Conservation (phyloP, 2,329 filamentous ascomycete species). For the Curvularia verruculosa region DNA sequence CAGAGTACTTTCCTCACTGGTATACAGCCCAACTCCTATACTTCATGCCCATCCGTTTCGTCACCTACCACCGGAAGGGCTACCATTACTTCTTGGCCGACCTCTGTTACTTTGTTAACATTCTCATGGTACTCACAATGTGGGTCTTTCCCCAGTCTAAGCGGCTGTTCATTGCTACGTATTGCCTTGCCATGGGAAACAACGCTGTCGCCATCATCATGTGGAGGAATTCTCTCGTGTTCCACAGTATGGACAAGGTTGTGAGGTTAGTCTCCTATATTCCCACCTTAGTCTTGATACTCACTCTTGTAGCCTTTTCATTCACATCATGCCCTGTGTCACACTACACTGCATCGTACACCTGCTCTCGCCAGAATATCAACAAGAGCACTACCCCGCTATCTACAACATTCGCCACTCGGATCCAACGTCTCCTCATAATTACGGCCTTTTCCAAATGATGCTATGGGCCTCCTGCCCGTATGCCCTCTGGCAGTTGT, state of each 20-base stretch:
- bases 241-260: constrained; percentile 98
- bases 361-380: constrained; percentile 69
- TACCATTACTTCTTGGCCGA: constrained; percentile 93
- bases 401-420: constrained; percentile 79
- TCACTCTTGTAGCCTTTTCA: constrained; percentile 72
- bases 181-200: constrained; percentile 92
- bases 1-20: constrained; percentile 89
- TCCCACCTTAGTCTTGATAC: constrained; percentile 3
- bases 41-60: constrained; percentile 96
- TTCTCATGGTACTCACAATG: constrained; percentile 78
- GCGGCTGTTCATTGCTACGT: constrained; percentile 87
- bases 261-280: constrained; percentile 64
- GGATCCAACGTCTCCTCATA: constrained; percentile 71
- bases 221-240: constrained; percentile 98
- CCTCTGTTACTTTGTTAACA: constrained; percentile 97
- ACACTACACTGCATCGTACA: constrained; percentile 93
- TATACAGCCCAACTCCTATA: constrained; percentile 87
- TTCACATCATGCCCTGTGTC: constrained; percentile 98
- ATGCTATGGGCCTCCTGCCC: constrained; percentile 92
- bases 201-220: constrained; percentile 97
- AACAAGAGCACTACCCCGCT: constrained; percentile 78
- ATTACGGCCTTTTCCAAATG: constrained; percentile 84
- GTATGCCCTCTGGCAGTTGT: constrained; percentile 89
- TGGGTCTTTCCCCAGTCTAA: constrained; percentile 93
- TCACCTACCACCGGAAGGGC: constrained; percentile 86